Evolutionary conservation across 139 green algal species (phyloP).

Genomic region (Limnomonas spitsbergensis): DNA sequence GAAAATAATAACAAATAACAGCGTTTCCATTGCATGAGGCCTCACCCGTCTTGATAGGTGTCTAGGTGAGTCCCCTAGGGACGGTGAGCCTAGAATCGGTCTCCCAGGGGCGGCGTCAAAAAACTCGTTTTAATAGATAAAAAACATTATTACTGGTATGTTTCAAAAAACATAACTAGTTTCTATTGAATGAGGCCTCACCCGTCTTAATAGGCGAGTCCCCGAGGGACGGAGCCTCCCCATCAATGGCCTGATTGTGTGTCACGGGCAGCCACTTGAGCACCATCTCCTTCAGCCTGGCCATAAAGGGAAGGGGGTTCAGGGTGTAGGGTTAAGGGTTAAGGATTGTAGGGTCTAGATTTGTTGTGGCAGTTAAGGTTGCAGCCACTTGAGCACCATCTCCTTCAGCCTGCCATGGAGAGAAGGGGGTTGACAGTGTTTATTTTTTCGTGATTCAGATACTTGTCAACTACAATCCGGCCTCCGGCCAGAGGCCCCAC

Average conservation of each 20-base stretch:
- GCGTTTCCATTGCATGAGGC: too few species aligned
- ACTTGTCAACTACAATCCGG: too few species aligned
- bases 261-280: conserved; percentile 83
- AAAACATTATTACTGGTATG: too few species aligned
- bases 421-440: too few species aligned
- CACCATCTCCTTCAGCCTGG: conserved; percentile 77
- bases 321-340: neutral
- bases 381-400: conserved; percentile 1
- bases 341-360: neutral
- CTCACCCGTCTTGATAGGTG: neutral
- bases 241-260: conserved; percentile 67
- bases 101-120: too few species aligned
- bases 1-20: too few species aligned
- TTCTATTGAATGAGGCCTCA: conserved; percentile 5
- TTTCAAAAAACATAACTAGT: too few species aligned
- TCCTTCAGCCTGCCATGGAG: conserved; percentile 21
- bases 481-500: too few species aligned
- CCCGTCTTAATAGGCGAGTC: conserved; percentile 76
- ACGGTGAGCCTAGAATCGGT: too few species aligned
- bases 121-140: too few species aligned
- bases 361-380: too few species aligned
- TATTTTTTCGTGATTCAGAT: neutral
- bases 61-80: neutral
- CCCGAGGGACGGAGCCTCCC: conserved; percentile 35
- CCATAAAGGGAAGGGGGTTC: neutral